Evolutionary conservation across 2,329 filamentous ascomycete species (phyloP).

Genomic region (Fusarium tupiense): DNA sequence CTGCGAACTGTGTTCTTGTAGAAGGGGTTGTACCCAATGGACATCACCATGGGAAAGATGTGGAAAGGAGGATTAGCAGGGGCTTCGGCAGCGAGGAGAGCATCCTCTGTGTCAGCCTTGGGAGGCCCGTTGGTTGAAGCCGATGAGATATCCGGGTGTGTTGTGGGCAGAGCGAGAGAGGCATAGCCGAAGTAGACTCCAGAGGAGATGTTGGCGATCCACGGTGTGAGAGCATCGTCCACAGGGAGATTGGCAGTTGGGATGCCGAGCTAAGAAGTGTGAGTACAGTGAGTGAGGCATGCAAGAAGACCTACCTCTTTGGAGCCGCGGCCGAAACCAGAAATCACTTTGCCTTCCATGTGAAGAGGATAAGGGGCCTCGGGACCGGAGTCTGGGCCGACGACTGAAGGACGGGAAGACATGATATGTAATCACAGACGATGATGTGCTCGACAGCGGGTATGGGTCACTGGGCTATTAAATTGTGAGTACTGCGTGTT

Average conservation of each 20-base stretch:
- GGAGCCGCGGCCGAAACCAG: constrained; percentile 92
- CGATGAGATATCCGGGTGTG: constrained; percentile 55
- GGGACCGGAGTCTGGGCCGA: constrained; percentile 79
- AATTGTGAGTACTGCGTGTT: not conserved
- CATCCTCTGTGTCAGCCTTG: constrained; percentile 21
- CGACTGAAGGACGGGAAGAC: constrained; percentile 69
- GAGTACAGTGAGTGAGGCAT: not conserved
- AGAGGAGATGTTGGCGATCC: constrained; percentile 71
- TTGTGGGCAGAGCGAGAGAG: constrained; percentile 68
- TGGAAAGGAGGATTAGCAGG: constrained; percentile 42
- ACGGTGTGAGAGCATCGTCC: constrained; percentile 66
- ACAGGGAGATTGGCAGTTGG: constrained; percentile 94
- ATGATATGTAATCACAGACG: constrained; percentile 30
- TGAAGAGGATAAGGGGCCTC: constrained; percentile 81
- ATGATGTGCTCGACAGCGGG: not conserved
- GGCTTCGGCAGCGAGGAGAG: constrained; percentile 16
- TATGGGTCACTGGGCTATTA: not conserved
- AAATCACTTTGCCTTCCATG: constrained; percentile 87
- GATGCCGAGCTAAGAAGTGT: constrained; percentile 78
- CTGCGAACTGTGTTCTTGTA: constrained; percentile 90
- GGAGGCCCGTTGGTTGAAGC: constrained; percentile 7
- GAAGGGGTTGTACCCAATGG: constrained; percentile 96
- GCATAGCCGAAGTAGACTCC: constrained; percentile 97
- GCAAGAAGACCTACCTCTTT: constrained; percentile 72
- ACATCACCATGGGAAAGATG: constrained; percentile 90